Base-by-base conservation (phyloP, 1,139 yeast genomes). In the Geotrichum aggregatum region DNA sequence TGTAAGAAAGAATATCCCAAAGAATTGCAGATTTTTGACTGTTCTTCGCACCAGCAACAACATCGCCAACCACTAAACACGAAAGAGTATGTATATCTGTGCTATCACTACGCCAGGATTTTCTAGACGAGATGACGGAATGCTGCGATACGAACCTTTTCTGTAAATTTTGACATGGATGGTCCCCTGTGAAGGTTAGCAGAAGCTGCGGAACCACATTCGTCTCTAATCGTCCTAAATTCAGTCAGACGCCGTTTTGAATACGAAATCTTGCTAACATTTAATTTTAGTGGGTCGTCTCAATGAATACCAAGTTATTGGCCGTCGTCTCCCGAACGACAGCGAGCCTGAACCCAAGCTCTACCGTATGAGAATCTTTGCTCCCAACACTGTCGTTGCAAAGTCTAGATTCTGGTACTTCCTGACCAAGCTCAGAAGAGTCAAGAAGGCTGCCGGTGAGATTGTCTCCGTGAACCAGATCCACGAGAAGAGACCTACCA, bases 321-420 rank as follows among this genome's bases (percentile, higher is more conserved):
- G 99, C 81, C 96, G 99, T 80, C 95, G 95, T 82, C 89, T 92
- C 78, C 98, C 99, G 70, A 89, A 96, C 73, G 98, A 89, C 79
- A 79, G 91, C 73, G 96, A 86, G 74, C 97, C 98, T 72, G 96
- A 89, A 81, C 99, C 98, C 79, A 92, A 92, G 85, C 88, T 92
- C 81, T 92, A 84, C 96, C 89, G 98, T 78, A 92, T 92, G 98
- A 89, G 97, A 84, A 89, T 92, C 79, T 92, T 92, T 78, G 99
- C 99, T 73, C 94, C 97, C 72, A 92, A 92, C 82, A 86, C 83
- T 69, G 98, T 92, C 76, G 95, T 92, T 76, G 99, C 99, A 75
- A 92, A 92, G 85, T 92, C 99, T 73, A 92, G 99, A 82, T 92
- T 89, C 96, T 92, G 99, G 99, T 94, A 92, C 84, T 92, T 92